These are phyloP conservation scores for Colletotrichum spaethianum DNA, from an alignment of 2,329 filamentous ascomycete genomes.

Conservation along the genomic window DNA sequence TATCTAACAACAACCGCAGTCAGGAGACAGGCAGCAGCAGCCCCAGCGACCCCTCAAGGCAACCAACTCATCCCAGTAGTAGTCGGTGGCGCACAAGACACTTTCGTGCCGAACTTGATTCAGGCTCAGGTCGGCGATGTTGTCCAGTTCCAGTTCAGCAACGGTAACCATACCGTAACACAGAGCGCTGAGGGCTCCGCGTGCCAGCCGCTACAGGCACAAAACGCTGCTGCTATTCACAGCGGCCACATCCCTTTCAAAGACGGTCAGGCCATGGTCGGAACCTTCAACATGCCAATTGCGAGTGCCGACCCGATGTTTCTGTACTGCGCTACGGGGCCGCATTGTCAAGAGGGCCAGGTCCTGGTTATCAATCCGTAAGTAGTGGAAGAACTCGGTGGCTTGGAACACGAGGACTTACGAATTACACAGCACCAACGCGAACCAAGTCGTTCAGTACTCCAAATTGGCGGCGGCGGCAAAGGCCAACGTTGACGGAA, in stretches of 20 bases:
- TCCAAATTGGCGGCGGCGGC: conserved; percentile 45
- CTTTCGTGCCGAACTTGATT: conserved; percentile 55
- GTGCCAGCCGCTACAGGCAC: conserved; percentile 56
- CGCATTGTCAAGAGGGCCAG: conserved; percentile 66
- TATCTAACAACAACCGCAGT: conserved; percentile 10
- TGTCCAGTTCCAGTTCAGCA: conserved; percentile 60
- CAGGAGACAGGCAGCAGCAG: conserved; percentile 32
- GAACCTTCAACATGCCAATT: conserved; percentile 63
- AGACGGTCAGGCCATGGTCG: conserved; percentile 54
- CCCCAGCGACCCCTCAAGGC: conserved; percentile 34
- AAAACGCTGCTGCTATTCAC: conserved; percentile 51
- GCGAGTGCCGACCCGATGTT: conserved; percentile 61
- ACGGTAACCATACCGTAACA: conserved; percentile 60
- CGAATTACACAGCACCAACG: conserved; percentile 41
- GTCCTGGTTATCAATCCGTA: conserved; percentile 66
- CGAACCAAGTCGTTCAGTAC: conserved; percentile 49
- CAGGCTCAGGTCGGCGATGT: conserved; percentile 54
- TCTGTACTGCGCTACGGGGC: conserved; percentile 64
- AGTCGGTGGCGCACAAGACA: conserved; percentile 54
- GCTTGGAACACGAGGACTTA: conserved; percentile 20
- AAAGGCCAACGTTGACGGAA: conserved; percentile 47
- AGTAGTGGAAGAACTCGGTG: conserved; percentile 29
- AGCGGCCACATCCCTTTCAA: conserved; percentile 58
- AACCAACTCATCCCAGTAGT: conserved; percentile 50
- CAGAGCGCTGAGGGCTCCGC: conserved; percentile 53